Evolutionary conservation across 352 stramenopile species (phyloP).

Genomic region (Elongisporangium anandrum): DNA sequence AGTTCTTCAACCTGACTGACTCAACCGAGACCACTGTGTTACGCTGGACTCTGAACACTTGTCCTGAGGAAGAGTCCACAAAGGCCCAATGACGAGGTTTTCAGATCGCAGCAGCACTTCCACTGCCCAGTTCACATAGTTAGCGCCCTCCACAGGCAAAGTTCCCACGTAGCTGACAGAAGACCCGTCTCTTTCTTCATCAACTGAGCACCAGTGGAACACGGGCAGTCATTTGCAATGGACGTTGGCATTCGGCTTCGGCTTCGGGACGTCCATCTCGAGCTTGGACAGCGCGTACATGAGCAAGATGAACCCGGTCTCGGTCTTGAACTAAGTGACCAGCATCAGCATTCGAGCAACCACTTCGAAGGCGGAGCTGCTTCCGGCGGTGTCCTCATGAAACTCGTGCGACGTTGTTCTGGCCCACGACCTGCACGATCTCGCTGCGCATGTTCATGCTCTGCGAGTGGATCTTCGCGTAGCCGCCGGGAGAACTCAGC

Average conservation of each 20-base stretch:
- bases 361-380: background rate
- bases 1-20: constrained; percentile 19
- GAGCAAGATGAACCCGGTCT: constrained; percentile 36
- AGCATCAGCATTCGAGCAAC: constrained; percentile 37
- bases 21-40: too few relatives aligned
- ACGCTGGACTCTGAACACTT: too few relatives aligned
- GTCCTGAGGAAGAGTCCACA: background rate
- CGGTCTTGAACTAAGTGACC: constrained; percentile 39
- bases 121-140: background rate
- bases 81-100: background rate
- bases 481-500: background rate
- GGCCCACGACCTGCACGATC: constrained; percentile 32
- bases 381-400: constrained; percentile 13
- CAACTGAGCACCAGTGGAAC: background rate
- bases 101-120: background rate
- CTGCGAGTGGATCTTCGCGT: constrained; percentile 29
- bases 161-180: background rate
- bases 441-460: constrained; percentile 32
- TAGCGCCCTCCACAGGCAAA: background rate
- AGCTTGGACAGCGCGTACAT: too few relatives aligned
- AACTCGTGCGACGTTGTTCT: constrained; percentile 39
- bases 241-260: background rate
- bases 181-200: too few relatives aligned
- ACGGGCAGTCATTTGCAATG: background rate
- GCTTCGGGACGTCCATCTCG: too few relatives aligned